phyloP scores from a whole-genome alignment of 192 early-diverging fungal species.

The Rhizophagus sp. region DNA sequence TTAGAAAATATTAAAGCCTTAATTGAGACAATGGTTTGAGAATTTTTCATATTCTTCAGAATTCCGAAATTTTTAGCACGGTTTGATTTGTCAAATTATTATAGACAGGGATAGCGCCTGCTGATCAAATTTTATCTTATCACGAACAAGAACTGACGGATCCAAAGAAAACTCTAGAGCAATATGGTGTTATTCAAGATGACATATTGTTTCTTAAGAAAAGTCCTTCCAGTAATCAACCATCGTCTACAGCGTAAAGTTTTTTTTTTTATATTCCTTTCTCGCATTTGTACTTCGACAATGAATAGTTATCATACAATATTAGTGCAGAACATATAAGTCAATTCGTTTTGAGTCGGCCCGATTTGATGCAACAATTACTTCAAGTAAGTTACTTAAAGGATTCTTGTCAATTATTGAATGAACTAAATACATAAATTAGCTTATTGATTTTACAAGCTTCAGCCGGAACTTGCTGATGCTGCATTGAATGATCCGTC shows the following conservation, averaged over 20 bases:
- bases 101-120: constrained; percentile 65
- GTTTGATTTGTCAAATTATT: not conserved
- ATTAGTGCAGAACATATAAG: constrained; percentile 46
- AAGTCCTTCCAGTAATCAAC: constrained; percentile 23
- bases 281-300: not conserved
- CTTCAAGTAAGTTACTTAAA: constrained; percentile 44
- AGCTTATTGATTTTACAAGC: not conserved
- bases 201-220: constrained; percentile 70
- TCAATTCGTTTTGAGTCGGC: constrained; percentile 63
- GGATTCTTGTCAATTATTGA: not conserved
- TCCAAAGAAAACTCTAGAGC: constrained; percentile 61
- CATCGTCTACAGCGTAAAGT: constrained; percentile 19
- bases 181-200: constrained; percentile 66
- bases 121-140: constrained; percentile 64
- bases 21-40: constrained; percentile 74
- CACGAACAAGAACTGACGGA: constrained; percentile 67
- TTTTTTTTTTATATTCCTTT: constrained; percentile 13
- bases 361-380: constrained; percentile 59
- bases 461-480: constrained; percentile 45
- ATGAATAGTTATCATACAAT: no score
- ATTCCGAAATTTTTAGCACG: not conserved
- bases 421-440: not conserved
- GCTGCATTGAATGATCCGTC: constrained; percentile 55
- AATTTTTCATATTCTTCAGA: not conserved
- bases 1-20: constrained; percentile 79